Conservation (phyloP, 2,329 filamentous ascomycete genomes). For the Neopestalotiopsis clavispora region DNA sequence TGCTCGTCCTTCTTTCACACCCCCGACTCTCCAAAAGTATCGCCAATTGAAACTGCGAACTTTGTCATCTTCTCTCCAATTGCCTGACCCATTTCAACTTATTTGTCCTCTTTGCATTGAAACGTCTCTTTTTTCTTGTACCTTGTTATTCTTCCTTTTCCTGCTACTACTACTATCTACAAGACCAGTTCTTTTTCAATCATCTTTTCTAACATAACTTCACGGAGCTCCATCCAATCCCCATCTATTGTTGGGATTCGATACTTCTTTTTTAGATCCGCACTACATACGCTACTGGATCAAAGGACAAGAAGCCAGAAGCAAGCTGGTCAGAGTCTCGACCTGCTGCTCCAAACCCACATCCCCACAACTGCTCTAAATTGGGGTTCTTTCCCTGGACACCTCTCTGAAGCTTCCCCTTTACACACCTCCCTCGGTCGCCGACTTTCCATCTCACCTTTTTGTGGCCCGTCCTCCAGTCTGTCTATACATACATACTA, state of each 20-base stretch:
- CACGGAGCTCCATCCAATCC: too few species aligned
- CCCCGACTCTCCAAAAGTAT: neutral
- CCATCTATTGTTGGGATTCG: neutral
- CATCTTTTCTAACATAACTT: too few species aligned
- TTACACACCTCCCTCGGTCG: neutral
- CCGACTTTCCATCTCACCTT: neutral
- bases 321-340: conserved; percentile 4
- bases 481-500: too few species aligned
- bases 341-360: conserved; percentile 5
- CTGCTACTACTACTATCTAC: too few species aligned
- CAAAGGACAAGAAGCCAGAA: neutral
- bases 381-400: conserved; percentile 4
- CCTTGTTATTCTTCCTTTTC: too few species aligned
- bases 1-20: neutral
- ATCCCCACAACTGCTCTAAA: conserved; percentile 8
- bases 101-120: neutral
- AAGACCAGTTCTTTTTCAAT: neutral
- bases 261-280: neutral
- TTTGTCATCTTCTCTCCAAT: neutral
- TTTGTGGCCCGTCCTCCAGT: neutral
- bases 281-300: neutral
- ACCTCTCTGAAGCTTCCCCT: neutral
- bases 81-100: neutral
- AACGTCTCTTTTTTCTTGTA: neutral
- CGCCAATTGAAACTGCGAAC: neutral